A percentile compares a stretch with the other conserved stretches of the same genome.
These are phyloP conservation scores for Glycine tomentella DNA, from an alignment of 306 rosid species.

Conservation along the genomic window DNA sequence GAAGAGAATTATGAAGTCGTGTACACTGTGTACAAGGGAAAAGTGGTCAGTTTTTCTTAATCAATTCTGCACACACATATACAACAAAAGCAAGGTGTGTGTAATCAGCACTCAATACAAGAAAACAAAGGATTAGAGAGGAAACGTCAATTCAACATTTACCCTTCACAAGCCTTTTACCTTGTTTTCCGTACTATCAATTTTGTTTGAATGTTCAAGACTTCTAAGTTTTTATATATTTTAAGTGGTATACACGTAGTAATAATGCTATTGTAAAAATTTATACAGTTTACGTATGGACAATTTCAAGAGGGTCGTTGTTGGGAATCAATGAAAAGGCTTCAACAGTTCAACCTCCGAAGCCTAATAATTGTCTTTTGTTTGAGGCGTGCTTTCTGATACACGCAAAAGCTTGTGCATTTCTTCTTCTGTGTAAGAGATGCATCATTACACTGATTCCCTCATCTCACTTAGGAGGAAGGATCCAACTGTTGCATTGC, in stretches of 20 bases:
- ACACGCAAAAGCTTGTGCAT: constrained; percentile 26
- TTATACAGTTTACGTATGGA: neutral
- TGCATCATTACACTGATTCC: constrained; percentile 15
- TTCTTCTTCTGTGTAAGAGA: constrained; percentile 38
- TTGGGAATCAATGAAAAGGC: constrained; percentile 48
- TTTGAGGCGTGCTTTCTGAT: constrained; percentile 44
- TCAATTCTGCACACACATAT: neutral
- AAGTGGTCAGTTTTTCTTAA: neutral
- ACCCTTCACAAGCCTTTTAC: constrained; percentile 24
- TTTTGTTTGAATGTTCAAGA: neutral
- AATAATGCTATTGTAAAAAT: neutral
- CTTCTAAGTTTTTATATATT: too few species aligned
- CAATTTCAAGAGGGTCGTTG: constrained; percentile 47
- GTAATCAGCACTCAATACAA: constrained; percentile 55
- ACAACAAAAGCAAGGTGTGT: constrained; percentile 40
- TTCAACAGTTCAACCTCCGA: constrained; percentile 27
- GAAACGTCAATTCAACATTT: constrained; percentile 32
- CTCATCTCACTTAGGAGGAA: constrained; percentile 30
- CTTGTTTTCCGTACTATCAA: constrained; percentile 7
- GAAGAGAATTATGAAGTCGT: neutral
- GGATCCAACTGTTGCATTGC: constrained; percentile 32
- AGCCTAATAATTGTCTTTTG: constrained; percentile 30
- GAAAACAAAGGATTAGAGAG: neutral
- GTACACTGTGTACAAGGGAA: neutral
- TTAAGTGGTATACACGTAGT: neutral